Percentiles rank a stretch among this genome's conserved stretches.
phyloP scores from a whole-genome alignment of 192 early-diverging fungal species.

The Gonapodya prolifera region DNA sequence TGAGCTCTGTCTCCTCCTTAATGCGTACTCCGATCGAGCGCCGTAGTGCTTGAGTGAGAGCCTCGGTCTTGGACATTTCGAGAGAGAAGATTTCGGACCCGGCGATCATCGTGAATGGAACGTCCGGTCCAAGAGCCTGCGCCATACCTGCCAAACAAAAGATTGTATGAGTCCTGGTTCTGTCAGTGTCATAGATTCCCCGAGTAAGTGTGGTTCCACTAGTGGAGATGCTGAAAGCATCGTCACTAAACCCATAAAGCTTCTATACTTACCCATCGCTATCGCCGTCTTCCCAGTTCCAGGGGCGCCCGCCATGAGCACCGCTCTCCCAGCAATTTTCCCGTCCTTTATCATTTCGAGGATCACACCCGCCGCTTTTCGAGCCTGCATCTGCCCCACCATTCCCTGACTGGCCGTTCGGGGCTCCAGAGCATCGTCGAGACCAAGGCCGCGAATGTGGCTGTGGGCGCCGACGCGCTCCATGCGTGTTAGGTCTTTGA shows the following conservation, averaged over 20 bases:
- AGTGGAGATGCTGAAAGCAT: not conserved
- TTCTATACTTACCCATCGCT: conserved; percentile 77
- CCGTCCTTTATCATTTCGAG: conserved; percentile 95
- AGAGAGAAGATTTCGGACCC: conserved; percentile 97
- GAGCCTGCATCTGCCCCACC: conserved; percentile 92
- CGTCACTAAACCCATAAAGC: not conserved
- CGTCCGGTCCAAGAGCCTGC: conserved; percentile 82
- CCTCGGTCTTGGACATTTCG: conserved; percentile 98
- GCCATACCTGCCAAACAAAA: conserved; percentile 53
- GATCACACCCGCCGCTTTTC: conserved; percentile 93
- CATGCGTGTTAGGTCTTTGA: conserved; percentile 64
- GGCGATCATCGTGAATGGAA: conserved; percentile 95
- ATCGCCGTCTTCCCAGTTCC: conserved; percentile 99
- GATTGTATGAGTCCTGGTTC: not conserved
- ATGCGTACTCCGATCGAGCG: conserved; percentile 95
- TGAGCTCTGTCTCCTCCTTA: conserved; percentile 96
- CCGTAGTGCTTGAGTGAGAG: conserved; percentile 93
- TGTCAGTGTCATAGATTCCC: not conserved
- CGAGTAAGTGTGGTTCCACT: not conserved
- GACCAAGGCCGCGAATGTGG: conserved; percentile 90
- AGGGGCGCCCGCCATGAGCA: conserved; percentile 97
- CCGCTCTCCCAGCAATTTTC: conserved; percentile 90
- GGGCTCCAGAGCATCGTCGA: conserved; percentile 89
- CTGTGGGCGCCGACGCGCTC: conserved; percentile 92
- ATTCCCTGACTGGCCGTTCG: conserved; percentile 81